phyloP scores from a whole-genome alignment of 2,329 filamentous ascomycete species.

The Trichoderma atroviride region DNA sequence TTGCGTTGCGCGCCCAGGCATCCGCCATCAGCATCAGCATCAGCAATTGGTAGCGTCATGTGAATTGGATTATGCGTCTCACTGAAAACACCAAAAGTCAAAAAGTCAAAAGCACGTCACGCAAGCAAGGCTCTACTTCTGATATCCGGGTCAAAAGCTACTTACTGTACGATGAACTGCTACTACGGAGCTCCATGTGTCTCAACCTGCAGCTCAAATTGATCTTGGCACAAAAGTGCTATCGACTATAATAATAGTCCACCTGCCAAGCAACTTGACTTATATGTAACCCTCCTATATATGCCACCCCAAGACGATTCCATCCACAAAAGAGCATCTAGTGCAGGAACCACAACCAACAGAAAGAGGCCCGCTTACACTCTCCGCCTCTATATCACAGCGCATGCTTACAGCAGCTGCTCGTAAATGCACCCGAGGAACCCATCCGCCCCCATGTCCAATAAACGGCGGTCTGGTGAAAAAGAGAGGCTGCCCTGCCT shows the following conservation, averaged over 20 bases:
- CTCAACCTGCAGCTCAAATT: neutral
- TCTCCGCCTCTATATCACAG: neutral
- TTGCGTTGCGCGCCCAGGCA: neutral
- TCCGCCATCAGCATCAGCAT: slow-evolving; percentile 5
- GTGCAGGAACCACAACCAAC: neutral
- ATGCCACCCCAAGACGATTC: neutral
- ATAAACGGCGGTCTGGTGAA: neutral
- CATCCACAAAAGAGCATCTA: neutral
- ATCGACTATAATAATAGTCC: neutral
- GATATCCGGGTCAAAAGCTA: neutral
- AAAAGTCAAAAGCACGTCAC: neutral
- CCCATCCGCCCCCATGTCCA: neutral
- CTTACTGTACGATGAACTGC: neutral
- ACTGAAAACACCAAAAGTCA: neutral
- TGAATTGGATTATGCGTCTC: neutral
- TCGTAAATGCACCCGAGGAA: neutral
- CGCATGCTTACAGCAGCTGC: neutral
- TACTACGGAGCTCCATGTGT: neutral
- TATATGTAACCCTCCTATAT: neutral
- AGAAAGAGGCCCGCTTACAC: neutral
- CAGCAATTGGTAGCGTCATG: neutral
- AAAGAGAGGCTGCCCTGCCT: neutral
- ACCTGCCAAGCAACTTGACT: neutral
- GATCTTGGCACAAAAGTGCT: neutral
- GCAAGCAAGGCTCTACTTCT: neutral